Evolutionary conservation across 345 rosid species (phyloP).

Genomic region (Eucalyptus sp.): DNA sequence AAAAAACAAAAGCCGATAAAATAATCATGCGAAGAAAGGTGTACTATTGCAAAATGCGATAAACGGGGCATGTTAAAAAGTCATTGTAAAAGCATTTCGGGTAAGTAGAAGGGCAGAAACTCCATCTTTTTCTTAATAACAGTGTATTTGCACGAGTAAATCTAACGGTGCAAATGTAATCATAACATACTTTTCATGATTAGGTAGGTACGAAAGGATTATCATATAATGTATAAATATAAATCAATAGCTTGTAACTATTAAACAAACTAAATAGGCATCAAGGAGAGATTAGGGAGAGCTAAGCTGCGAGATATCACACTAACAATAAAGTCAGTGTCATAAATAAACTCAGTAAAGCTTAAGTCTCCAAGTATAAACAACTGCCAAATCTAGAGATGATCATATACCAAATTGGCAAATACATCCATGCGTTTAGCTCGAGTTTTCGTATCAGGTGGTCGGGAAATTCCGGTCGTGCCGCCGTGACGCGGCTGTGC

Average conservation of each 20-base stretch:
- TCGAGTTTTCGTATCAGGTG: neutral
- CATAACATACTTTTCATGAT: neutral
- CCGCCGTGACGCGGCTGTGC: neutral
- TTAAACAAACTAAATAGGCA: neutral
- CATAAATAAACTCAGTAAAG: neutral
- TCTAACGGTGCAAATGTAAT: neutral
- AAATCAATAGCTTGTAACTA: neutral
- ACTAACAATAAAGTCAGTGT: neutral
- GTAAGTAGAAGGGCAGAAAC: neutral
- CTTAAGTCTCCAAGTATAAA: neutral
- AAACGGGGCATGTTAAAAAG: rapidly evolving
- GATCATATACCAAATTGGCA: neutral
- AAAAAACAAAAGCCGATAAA: neutral
- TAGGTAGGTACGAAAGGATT: neutral
- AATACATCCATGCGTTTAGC: neutral
- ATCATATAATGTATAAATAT: neutral
- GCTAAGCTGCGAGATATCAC: neutral
- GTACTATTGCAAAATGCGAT: rapidly evolving
- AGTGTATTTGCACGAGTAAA: neutral
- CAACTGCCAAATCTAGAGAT: neutral
- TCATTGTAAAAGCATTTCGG: neutral
- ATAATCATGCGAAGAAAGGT: neutral
- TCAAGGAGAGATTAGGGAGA: neutral
- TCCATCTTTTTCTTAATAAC: neutral
- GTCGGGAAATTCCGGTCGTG: neutral